Conservation (phyloP, 2,329 filamentous ascomycete genomes). For the Beauveria sp. region DNA sequence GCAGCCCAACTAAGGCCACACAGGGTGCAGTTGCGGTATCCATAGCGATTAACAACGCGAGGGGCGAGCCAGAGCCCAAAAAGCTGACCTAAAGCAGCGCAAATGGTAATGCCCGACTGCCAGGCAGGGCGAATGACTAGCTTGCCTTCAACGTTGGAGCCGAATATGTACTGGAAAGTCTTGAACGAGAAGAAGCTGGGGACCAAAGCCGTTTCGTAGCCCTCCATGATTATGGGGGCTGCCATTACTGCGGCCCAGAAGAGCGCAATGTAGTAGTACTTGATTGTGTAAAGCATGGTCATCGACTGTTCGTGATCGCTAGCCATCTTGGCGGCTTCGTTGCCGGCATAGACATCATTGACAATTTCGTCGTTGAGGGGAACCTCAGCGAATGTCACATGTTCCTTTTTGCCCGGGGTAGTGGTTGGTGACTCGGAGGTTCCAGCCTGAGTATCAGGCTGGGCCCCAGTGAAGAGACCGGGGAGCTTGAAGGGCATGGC, state of each 20-base stretch:
- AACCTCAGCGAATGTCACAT: neutral
- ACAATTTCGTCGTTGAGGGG: neutral
- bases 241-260: slow-evolving; percentile 17
- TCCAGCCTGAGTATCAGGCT: neutral
- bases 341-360: slow-evolving; percentile 12
- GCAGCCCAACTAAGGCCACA: slow-evolving; percentile 2
- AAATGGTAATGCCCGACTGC: slow-evolving; percentile 14
- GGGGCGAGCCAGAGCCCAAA: slow-evolving; percentile 15
- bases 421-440: neutral
- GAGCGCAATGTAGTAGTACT: slow-evolving; percentile 13
- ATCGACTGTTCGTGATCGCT: slow-evolving; percentile 14
- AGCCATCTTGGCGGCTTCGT: slow-evolving; percentile 12
- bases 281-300: slow-evolving; percentile 13
- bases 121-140: slow-evolving; percentile 6
- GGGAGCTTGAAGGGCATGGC: neutral
- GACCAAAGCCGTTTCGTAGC: slow-evolving; percentile 22
- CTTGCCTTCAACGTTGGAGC: neutral
- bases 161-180: slow-evolving; percentile 11
- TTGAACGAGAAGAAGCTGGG: slow-evolving; percentile 15
- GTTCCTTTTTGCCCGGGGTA: neutral
- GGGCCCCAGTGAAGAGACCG: neutral
- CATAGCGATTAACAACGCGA: slow-evolving; percentile 8
- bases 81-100: slow-evolving; percentile 13
- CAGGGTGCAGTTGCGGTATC: slow-evolving; percentile 12
- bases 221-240: slow-evolving; percentile 29